Evolutionary conservation across 768 basidiomycete species (phyloP), one percentile per base, ranked within the genome.

Genomic region (Pulveroboletus sp.): DNA sequence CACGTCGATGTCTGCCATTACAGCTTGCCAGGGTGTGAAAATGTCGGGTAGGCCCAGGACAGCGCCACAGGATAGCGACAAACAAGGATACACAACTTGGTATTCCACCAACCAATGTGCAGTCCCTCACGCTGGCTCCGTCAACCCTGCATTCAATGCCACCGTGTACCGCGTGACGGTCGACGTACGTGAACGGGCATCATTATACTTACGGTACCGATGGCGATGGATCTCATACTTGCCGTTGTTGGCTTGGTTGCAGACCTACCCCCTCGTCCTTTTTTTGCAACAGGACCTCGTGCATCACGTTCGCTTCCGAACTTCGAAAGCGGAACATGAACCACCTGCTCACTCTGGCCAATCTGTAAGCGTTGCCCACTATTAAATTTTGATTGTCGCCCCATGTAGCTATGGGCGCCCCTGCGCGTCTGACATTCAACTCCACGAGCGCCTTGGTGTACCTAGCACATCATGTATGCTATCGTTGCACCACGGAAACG

Each of bases 1-100:
- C 44, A 71, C 57, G 63, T 78, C 77, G 50, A 69, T 68, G 73
- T 81, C 78, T 60, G 80, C 68, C 81, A 82, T 80, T 56, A 46
- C 53, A 45, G 42, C 49, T 52, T 37, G 50, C 35, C 45, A 37
- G 50, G 48, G 40, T 46, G 40, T 12, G 40, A 52, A 68, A 65
- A 50, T 63, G 65, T 52, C 39, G 27, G 45, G 29, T 7, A 36
- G 20, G 35, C 35, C 40, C 57, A 36, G 40, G 48, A 24, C 48
- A 38, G 51, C 47, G 59, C 64, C 62, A 56, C 55, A 36, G 32
- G 39, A 41, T 13, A 14, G 1, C 31, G n/a, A 31, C 55, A 69
- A 67, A 67, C 56, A 67, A 56, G 50, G 49, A 45, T 48, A 67
- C 47, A 67, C 55, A 61, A 48, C 24, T 36, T n/a, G 23, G 38